Base-by-base conservation (phyloP, 805 yeast species). In the Tetrapisispora namnaoensis region DNA sequence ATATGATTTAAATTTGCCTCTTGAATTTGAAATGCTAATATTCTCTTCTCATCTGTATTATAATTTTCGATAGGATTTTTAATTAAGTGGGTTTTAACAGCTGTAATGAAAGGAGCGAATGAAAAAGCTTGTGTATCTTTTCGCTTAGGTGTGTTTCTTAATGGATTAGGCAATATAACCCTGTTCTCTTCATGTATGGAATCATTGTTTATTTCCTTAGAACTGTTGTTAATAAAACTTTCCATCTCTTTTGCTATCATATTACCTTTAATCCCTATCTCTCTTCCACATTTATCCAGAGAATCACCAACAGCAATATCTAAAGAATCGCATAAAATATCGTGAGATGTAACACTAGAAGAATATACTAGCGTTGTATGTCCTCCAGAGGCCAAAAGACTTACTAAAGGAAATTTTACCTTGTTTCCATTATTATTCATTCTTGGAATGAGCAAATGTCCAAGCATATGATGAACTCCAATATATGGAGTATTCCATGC, bases 391-490 rank as follows among this genome's bases (percentile, higher is more conserved):
- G 82, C 90, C 30, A 93, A 68, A 24, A 93, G 69, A 56, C 90
- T 85, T 16, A 87, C 56, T 54, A 85, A 87, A 2, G 95, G 95
- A 55, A 70, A 84, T 17, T 61, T 46, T 0, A 86, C 86, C 1
- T n/a, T 3, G 0, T 52, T 43, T 1, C 48, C 21, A 0, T 77
- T 79, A 44, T 70, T 70, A 45, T 66, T 58, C 62, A 80, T 62
- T 46, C 89, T 63, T 1, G 89, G 80, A 0, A 86, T 72, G 28
- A 93, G 64, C 5, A 93, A 69, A 68, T 93, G 99, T 0, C 95
- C 99, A 44, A 91, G 71, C 99, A 93, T 91, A 60, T 93, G 99
- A 63, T 93, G 95, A 0, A 91, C 96, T 0, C 97, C 98, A 1
- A 93, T 70, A 18, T 87, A 59, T 0, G 96, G 97, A 7, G 71